Conservation (phyloP, 331 rosid species). For the Prunus yedoensis region DNA sequence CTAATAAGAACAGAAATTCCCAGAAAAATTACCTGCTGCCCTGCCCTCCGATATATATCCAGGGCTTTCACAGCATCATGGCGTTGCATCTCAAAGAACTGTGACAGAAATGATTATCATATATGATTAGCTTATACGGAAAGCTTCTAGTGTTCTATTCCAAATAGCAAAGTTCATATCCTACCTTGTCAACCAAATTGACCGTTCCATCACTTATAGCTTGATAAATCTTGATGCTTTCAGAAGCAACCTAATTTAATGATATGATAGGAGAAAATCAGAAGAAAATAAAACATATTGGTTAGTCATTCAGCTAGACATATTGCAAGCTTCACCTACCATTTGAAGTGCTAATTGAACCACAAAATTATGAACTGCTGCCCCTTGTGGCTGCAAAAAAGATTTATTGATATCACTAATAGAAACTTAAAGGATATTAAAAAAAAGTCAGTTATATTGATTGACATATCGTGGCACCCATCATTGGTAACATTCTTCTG, state of each 20-base stretch:
- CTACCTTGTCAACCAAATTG: slow-evolving; percentile 97
- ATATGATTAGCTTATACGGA: slow-evolving; percentile 21
- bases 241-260: slow-evolving; percentile 77
- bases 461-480: neutral
- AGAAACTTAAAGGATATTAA: neutral
- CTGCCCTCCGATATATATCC: slow-evolving; percentile 91
- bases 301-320: neutral
- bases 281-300: slow-evolving; percentile 5
- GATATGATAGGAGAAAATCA: slow-evolving; percentile 33
- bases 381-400: slow-evolving; percentile 89
- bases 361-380: slow-evolving; percentile 82
- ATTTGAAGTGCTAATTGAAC: slow-evolving; percentile 83
- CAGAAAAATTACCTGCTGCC: slow-evolving; percentile 71
- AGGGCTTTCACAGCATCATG: slow-evolving; percentile 82
- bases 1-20: neutral
- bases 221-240: slow-evolving; percentile 89
- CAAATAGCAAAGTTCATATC: slow-evolving; percentile 27
- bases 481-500: slow-evolving; percentile 11
- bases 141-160: slow-evolving; percentile 20
- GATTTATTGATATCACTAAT: slow-evolving; percentile 6
- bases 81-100: slow-evolving; percentile 99
- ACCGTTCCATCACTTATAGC: slow-evolving; percentile 96
- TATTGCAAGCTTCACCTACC: slow-evolving; percentile 52
- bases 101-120: slow-evolving; percentile 34
- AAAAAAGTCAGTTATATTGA: neutral